These are phyloP conservation scores for Wickerhamiella musiphila DNA, from an alignment of 805 yeast species.

Conservation along the genomic window DNA sequence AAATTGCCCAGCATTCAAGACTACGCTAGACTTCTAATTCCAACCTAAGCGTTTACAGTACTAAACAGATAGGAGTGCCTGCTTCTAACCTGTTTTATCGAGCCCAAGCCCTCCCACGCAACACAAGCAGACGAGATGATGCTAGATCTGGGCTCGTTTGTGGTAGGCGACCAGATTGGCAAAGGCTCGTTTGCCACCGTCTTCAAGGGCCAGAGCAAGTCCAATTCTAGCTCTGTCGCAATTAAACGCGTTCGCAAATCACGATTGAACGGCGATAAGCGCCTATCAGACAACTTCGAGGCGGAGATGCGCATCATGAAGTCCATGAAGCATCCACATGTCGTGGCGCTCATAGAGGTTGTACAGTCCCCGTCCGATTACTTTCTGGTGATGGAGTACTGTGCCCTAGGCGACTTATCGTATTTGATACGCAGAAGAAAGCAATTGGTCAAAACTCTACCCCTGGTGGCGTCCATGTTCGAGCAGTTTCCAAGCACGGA, in stretches of 20 bases:
- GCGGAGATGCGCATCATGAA: slow-evolving; percentile 81
- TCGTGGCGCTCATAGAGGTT: slow-evolving; percentile 73
- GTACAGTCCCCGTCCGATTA: slow-evolving; percentile 59
- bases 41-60: no score
- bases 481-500: slow-evolving; percentile 70
- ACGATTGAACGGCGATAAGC: slow-evolving; percentile 50
- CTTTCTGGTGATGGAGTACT: slow-evolving; percentile 89
- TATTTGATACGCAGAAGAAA: slow-evolving; percentile 65
- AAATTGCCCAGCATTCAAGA: no score
- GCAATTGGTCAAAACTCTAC: slow-evolving; percentile 57
- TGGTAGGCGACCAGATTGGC: slow-evolving; percentile 63
- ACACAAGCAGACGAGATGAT: no score
- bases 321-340: slow-evolving; percentile 80
- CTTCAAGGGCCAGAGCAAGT: slow-evolving; percentile 54
- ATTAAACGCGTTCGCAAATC: slow-evolving; percentile 74
- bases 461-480: slow-evolving; percentile 57
- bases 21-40: no score
- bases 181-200: slow-evolving; percentile 94
- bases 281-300: slow-evolving; percentile 76
- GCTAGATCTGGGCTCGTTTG: slow-evolving; percentile 7
- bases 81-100: no score
- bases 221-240: slow-evolving; percentile 46
- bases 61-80: no score
- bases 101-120: no score
- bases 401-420: slow-evolving; percentile 86